Percentiles rank a stretch among this genome's conserved stretches.
phyloP scores from a whole-genome alignment of 805 yeast genomes.

The Candida gorgasii region DNA sequence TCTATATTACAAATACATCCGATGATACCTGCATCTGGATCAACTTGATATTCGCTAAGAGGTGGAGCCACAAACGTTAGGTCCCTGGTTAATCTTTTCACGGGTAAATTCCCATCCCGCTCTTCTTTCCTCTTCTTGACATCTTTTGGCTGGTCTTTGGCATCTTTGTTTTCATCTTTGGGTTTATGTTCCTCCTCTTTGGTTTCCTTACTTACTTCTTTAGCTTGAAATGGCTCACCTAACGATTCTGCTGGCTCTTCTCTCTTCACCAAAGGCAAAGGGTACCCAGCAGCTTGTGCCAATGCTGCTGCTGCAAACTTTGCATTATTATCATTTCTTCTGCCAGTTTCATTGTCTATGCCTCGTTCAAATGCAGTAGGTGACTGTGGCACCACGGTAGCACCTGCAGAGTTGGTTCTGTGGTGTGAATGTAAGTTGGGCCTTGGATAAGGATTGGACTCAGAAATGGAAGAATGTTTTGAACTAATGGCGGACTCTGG shows the following conservation, averaged over 20 bases:
- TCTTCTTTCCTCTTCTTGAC: conserved; percentile 13
- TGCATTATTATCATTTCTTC: conserved; percentile 48
- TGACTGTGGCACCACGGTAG: not conserved
- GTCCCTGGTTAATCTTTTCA: conserved; percentile 4
- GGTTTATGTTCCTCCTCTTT: too few relatives aligned
- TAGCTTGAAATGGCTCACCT: not conserved
- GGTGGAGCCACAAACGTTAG: conserved; percentile 27
- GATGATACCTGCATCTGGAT: conserved; percentile 80
- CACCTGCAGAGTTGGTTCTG: conserved; percentile 25
- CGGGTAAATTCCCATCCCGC: conserved; percentile 9
- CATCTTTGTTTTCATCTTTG: conserved; percentile 12
- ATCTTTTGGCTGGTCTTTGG: conserved; percentile 1
- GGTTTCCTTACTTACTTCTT: conserved; percentile 1
- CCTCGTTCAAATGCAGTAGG: conserved; percentile 29
- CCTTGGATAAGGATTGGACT: conserved; percentile 8
- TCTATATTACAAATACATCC: conserved; percentile 87
- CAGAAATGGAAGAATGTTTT: conserved; percentile 9
- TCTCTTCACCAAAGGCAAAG: conserved; percentile 49
- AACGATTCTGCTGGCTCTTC: not conserved
- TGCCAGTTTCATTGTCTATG: conserved; percentile 33
- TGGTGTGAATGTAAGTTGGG: conserved; percentile 18
- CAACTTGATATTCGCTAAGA: conserved; percentile 56
- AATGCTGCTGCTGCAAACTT: conserved; percentile 81
- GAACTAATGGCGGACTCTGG: conserved; percentile 10
- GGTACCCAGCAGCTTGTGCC: conserved; percentile 79